Evolutionary conservation across 2,329 filamentous ascomycete species (phyloP), one percentile per base, ranked within the genome.

Genomic region (Cytospora schulzeri): DNA sequence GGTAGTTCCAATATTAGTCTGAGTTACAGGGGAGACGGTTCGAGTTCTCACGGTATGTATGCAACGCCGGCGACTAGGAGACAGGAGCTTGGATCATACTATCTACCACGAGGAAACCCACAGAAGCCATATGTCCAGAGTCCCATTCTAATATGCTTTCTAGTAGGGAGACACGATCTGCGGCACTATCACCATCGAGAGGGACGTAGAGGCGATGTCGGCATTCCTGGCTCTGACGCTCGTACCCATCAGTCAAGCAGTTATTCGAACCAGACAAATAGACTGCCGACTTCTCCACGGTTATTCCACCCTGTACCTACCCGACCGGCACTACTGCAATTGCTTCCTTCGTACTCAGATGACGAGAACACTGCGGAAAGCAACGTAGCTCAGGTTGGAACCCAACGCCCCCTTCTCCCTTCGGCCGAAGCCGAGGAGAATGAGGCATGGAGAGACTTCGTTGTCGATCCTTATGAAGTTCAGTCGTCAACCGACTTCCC

Each of bases 341-440:
- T 35, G 33, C 53, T 24, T 38, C 67, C 22, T 41, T 65, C 24
- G 33, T 56, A 54, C 4, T 55, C 56, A 15, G 50, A 61, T 3
- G 68, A 68, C 33, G 70, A 68, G 11, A 68, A 69, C 17, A 60
- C 66, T 19, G 69, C 66, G 12, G 68, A 64, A 22, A 75, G 71
- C 31, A 69, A 60, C 11, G 28, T 70, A 11, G 73, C 71, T 14
- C 71, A 69, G 41, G 63, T 72, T 59, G 72, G 72, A 22, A 55
- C 53, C 15, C 57, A 35, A 7, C 41, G 41, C 3, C 66, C 69
- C 0, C 57, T 66, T 0, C 56, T 73, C 2, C 62, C 70, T 8
- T n/a, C 63, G 4, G 70, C 71, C 11, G 66, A 70, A 45, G 65
- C 65, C 38, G 60, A 60, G n/a, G 67, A 71, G 29, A 74, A 74